phyloP scores from a whole-genome alignment of 2,329 filamentous ascomycete species.

The Pseudogymnoascus sp. region DNA sequence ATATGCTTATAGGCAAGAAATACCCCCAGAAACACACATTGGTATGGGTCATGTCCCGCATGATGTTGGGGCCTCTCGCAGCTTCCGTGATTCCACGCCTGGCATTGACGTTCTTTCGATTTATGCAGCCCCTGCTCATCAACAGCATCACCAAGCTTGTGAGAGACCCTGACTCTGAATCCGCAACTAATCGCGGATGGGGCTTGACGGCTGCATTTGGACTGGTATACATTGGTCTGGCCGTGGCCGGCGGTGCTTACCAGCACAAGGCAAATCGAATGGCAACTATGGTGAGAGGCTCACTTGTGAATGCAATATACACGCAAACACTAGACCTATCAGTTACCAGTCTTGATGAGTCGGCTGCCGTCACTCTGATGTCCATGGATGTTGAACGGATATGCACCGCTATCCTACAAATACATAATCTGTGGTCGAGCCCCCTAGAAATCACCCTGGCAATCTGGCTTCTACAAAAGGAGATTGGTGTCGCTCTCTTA shows the following conservation, averaged over 20 bases:
- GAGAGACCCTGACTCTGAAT: conserved; percentile 12
- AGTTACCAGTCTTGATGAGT: conserved; percentile 20
- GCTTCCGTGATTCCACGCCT: conserved; percentile 16
- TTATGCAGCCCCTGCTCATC: conserved; percentile 19
- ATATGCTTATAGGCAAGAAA: conserved; percentile 9
- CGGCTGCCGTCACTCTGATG: conserved; percentile 25
- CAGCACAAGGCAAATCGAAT: conserved; percentile 20
- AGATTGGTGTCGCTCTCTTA: background rate
- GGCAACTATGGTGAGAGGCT: conserved; percentile 20
- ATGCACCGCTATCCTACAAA: conserved; percentile 27
- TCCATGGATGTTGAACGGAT: conserved; percentile 20
- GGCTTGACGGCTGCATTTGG: conserved; percentile 17
- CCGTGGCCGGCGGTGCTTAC: conserved; percentile 18
- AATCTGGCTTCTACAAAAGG: background rate
- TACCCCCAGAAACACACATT: conserved; percentile 15
- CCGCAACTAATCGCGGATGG: conserved; percentile 14
- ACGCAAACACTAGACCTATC: conserved; percentile 22
- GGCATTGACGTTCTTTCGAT: conserved; percentile 16
- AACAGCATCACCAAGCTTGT: conserved; percentile 14
- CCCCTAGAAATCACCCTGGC: background rate
- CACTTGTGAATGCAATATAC: conserved; percentile 22
- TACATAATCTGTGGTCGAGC: background rate
- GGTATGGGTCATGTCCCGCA: conserved; percentile 13
- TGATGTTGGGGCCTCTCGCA: conserved; percentile 13
- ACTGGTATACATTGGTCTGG: conserved; percentile 18